phyloP scores from a whole-genome alignment of 768 basidiomycete species.

The Mycena galericulata region DNA sequence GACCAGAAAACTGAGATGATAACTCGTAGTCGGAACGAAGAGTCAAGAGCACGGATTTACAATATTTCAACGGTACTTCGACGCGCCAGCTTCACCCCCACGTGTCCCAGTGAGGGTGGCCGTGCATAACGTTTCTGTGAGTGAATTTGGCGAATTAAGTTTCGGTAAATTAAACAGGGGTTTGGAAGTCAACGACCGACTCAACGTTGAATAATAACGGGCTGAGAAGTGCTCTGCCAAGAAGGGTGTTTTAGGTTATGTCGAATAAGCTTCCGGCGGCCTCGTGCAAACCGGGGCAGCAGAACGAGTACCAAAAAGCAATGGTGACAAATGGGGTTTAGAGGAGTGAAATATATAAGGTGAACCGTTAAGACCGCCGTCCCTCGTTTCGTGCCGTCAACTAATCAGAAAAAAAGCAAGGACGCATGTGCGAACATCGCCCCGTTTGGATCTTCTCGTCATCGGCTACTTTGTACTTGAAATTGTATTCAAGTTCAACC shows the following conservation, averaged over 20 bases:
- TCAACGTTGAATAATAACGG: slow-evolving; percentile 8
- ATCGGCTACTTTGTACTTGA: too few species aligned
- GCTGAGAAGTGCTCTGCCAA: background rate
- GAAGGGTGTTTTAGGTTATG: slow-evolving; percentile 13
- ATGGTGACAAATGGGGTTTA: background rate
- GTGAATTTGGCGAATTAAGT: slow-evolving; percentile 21
- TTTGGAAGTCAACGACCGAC: too few species aligned
- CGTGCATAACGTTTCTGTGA: slow-evolving; percentile 8
- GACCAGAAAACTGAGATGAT: background rate
- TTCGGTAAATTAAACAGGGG: slow-evolving; percentile 6
- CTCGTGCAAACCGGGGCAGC: slow-evolving; percentile 8
- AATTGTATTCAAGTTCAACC: background rate
- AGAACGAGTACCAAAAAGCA: background rate
- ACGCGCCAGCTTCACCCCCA: background rate
- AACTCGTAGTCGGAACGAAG: too few species aligned
- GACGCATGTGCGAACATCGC: too few species aligned
- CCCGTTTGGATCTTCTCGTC: too few species aligned
- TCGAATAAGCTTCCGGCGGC: slow-evolving; percentile 3
- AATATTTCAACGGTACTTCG: background rate
- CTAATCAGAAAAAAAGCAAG: too few species aligned
- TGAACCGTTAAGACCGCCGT: too few species aligned
- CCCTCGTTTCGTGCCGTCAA: too few species aligned
- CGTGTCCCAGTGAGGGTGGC: background rate
- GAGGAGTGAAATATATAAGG: background rate
- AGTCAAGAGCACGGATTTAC: too few species aligned